Percentiles rank a stretch among this genome's conserved stretches.
phyloP scores from a whole-genome alignment of 768 basidiomycete species.

The Tricholoma matsutake region DNA sequence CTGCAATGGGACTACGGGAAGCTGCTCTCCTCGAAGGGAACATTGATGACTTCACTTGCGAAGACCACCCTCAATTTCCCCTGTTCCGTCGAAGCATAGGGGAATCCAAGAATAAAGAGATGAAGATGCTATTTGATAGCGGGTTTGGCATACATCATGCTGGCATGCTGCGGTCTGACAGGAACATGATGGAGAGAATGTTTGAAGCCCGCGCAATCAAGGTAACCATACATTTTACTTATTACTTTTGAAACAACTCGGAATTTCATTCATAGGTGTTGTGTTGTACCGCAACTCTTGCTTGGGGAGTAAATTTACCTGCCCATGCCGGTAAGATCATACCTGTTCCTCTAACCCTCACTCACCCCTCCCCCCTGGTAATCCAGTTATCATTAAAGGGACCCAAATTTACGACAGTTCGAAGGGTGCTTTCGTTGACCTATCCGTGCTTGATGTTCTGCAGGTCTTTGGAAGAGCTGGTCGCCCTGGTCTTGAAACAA shows the following conservation, averaged over 20 bases:
- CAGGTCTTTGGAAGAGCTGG: constrained; percentile 98
- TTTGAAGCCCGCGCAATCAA: constrained; percentile 91
- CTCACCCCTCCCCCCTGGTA: constrained; percentile 8
- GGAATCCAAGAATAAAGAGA: constrained; percentile 88
- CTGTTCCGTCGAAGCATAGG: constrained; percentile 76
- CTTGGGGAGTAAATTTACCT: constrained; percentile 99
- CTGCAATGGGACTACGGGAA: constrained; percentile 79
- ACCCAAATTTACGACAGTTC: constrained; percentile 94
- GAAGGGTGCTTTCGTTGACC: constrained; percentile 86
- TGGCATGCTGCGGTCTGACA: constrained; percentile 92
- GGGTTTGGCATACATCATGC: constrained; percentile 99
- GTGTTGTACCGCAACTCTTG: constrained; percentile 96
- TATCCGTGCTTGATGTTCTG: constrained; percentile 92
- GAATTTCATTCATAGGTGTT: constrained; percentile 66
- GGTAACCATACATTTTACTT: constrained; percentile 37
- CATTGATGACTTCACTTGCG: constrained; percentile 74
- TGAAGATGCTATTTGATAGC: constrained; percentile 88
- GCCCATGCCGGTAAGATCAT: constrained; percentile 80
- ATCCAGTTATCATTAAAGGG: constrained; percentile 88
- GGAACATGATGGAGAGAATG: constrained; percentile 94
- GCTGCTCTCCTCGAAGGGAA: constrained; percentile 67
- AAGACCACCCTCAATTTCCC: constrained; percentile 76
- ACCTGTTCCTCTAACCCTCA: constrained; percentile 2
- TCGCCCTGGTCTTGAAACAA: constrained; percentile 80
- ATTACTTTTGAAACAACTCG: not conserved